A percentile compares a stretch with the other conserved stretches of the same genome.
phyloP scores from a whole-genome alignment of 1,284 basidiomycete species.

The Pholiota adiposa region DNA sequence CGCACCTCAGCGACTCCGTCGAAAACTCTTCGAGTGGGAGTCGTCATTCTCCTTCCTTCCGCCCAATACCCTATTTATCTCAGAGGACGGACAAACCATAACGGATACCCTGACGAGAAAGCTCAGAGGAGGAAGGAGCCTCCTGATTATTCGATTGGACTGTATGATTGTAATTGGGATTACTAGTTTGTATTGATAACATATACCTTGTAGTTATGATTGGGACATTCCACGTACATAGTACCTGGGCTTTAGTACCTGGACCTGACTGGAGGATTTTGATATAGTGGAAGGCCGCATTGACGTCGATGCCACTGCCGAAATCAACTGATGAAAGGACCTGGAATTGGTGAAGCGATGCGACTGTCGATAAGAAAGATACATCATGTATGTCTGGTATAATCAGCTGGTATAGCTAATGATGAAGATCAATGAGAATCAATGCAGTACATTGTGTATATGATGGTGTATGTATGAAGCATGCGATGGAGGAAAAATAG shows the following conservation, averaged over 20 bases:
- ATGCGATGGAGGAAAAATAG: too few species aligned
- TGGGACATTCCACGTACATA: neutral
- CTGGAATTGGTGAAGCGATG: neutral
- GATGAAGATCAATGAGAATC: too few species aligned
- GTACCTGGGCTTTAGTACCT: too few species aligned
- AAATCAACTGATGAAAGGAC: neutral
- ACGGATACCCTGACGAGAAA: constrained; percentile 2
- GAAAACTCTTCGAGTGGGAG: constrained; percentile 37
- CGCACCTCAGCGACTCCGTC: neutral
- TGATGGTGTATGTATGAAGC: too few species aligned
- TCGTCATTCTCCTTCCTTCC: constrained; percentile 50
- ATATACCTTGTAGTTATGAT: constrained; percentile 1
- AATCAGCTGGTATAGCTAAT: neutral
- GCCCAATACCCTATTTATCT: constrained; percentile 23
- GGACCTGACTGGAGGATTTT: neutral
- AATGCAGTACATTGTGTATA: too few species aligned
- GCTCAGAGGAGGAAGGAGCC: constrained; percentile 17
- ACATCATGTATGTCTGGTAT: neutral
- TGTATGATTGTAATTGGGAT: constrained; percentile 29
- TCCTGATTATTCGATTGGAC: constrained; percentile 32
- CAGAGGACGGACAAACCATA: constrained; percentile 13
- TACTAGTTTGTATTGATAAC: constrained; percentile 6
- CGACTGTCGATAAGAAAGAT: neutral
- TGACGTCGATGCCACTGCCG: neutral
- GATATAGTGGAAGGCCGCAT: neutral